Evolutionary conservation across 805 yeast genomes (phyloP).

Genomic region (Ascoidea rubescens): DNA sequence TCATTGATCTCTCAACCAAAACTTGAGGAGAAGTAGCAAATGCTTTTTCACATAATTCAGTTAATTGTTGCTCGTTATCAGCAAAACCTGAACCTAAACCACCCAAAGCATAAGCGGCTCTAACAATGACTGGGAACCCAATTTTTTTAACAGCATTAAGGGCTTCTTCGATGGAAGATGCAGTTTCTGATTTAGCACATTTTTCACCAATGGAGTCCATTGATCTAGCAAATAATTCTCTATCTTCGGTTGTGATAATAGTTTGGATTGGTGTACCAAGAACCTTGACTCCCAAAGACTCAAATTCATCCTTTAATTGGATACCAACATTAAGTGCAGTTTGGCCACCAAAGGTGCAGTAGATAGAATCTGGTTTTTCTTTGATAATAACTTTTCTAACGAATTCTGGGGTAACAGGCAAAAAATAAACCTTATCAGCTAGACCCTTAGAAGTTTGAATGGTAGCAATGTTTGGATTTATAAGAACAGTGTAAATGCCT

Average conservation of each 20-base stretch:
- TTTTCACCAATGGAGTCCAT: conserved; percentile 93
- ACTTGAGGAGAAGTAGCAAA: conserved; percentile 96
- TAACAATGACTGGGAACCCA: conserved; percentile 90
- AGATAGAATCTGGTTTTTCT: conserved; percentile 95
- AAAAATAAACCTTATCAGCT: conserved; percentile 94
- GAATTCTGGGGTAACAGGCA: conserved; percentile 95
- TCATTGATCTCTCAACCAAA: conserved; percentile 89
- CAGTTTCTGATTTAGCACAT: conserved; percentile 89
- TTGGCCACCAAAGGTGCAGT: conserved; percentile 97
- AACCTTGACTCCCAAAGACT: conserved; percentile 80
- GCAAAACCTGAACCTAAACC: conserved; percentile 99
- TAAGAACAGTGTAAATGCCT: conserved; percentile 89
- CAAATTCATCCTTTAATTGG: conserved; percentile 89
- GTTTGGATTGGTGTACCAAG: conserved; percentile 96
- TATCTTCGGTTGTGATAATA: conserved; percentile 92
- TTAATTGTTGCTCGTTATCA: conserved; percentile 68
- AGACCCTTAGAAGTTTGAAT: conserved; percentile 96
- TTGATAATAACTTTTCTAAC: conserved; percentile 89
- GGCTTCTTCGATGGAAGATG: conserved; percentile 70
- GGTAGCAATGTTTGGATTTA: conserved; percentile 97
- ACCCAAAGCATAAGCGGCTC: conserved; percentile 97
- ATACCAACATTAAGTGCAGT: conserved; percentile 96
- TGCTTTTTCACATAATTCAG: conserved; percentile 77
- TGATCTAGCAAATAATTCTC: conserved; percentile 88
- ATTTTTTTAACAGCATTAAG: conserved; percentile 70